Percentiles rank a stretch among this genome's conserved stretches.
These are phyloP conservation scores for Russula vinacea DNA, from an alignment of 768 basidiomycete species.

Conservation along the genomic window DNA sequence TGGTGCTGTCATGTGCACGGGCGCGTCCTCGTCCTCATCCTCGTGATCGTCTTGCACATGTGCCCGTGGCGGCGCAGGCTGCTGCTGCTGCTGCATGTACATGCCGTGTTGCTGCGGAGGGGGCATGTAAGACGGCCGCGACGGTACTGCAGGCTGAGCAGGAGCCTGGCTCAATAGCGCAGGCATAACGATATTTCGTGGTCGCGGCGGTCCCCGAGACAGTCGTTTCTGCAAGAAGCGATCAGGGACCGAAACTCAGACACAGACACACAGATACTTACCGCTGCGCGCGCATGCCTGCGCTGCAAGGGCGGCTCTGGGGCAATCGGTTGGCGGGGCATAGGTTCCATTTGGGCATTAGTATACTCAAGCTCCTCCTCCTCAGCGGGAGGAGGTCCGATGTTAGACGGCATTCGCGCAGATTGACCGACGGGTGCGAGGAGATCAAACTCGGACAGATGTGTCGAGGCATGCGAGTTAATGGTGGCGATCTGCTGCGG, in stretches of 20 bases:
- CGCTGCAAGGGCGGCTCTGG: conserved; percentile 9
- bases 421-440: conserved; percentile 25
- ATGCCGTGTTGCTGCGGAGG: neutral
- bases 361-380: conserved; percentile 27
- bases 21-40: conserved; percentile 18
- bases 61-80: neutral
- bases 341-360: conserved; percentile 12
- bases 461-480: conserved; percentile 27
- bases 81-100: conserved; percentile 1
- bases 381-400: conserved; percentile 19
- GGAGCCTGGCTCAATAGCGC: conserved; percentile 21
- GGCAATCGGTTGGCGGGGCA: conserved; percentile 14
- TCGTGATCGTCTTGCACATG: conserved; percentile 1
- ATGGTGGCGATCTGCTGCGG: conserved; percentile 21
- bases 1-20: neutral
- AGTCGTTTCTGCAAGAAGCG: conserved; percentile 3
- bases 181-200: conserved; percentile 22
- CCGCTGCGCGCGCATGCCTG: neutral
- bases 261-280: neutral
- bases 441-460: conserved; percentile 29
- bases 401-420: neutral
- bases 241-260: neutral
- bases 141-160: conserved; percentile 9
- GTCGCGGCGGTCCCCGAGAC: conserved; percentile 15
- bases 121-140: neutral